These are phyloP conservation scores for Botrytis porri DNA, from an alignment of 2,329 filamentous ascomycete species.

Conservation along the genomic window DNA sequence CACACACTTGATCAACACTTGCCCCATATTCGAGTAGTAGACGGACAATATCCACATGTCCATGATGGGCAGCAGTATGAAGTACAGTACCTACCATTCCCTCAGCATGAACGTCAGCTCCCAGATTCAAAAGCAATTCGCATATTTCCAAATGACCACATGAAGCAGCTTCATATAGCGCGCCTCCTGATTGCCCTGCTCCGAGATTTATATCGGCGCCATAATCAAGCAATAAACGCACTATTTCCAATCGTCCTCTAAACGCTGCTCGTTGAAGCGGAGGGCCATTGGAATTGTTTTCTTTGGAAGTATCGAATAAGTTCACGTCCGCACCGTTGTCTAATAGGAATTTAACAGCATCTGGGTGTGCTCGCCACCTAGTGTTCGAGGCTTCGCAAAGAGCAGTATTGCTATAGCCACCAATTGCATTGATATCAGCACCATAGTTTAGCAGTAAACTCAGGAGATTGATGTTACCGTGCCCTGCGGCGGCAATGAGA, in stretches of 20 bases:
- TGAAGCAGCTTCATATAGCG: conserved; percentile 10
- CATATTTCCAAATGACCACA: not conserved
- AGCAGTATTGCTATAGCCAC: too few relatives aligned
- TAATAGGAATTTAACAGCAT: not conserved
- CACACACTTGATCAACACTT: not conserved
- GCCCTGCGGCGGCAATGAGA: conserved; percentile 4
- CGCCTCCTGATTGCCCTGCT: not conserved
- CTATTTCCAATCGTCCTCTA: not conserved
- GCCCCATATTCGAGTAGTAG: not conserved
- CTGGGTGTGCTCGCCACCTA: too few relatives aligned
- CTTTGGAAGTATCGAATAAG: too few relatives aligned
- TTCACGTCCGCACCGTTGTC: not conserved
- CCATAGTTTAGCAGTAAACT: conserved; percentile 22
- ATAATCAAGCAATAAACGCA: not conserved
- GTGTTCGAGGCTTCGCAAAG: too few relatives aligned
- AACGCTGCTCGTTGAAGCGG: not conserved
- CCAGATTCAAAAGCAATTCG: not conserved
- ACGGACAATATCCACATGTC: not conserved
- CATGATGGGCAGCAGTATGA: conserved; percentile 13
- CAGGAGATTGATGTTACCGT: not conserved
- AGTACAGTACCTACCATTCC: not conserved
- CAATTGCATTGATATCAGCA: conserved; percentile 2
- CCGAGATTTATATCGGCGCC: not conserved
- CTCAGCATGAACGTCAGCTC: not conserved
- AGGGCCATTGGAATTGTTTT: not conserved